phyloP scores from a whole-genome alignment of 352 stramenopile species.

The Globisporangium recalcitrans region DNA sequence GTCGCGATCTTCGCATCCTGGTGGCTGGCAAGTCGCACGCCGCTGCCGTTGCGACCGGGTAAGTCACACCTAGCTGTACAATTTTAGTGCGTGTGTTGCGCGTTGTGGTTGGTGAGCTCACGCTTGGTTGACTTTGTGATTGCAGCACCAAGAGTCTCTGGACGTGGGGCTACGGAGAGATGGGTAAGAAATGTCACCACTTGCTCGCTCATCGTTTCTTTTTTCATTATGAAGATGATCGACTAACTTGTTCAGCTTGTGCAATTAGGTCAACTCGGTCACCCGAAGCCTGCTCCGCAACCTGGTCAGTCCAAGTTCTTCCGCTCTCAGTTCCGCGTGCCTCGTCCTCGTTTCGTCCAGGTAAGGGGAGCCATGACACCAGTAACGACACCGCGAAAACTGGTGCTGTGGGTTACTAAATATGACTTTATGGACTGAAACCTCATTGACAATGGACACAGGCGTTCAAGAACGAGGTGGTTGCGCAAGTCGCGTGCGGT shows the following conservation, averaged over 20 bases:
- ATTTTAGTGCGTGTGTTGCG: not conserved
- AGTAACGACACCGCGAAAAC: not conserved
- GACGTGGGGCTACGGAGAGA: constrained; percentile 73
- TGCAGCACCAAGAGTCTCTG: constrained; percentile 59
- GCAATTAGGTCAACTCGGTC: constrained; percentile 51
- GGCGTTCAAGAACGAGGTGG: constrained; percentile 47
- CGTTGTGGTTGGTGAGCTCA: constrained; percentile 2
- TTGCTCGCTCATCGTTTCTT: not conserved
- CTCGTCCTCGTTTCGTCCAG: constrained; percentile 62
- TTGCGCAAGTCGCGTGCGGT: constrained; percentile 60
- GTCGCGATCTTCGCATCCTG: constrained; percentile 58
- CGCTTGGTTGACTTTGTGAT: not conserved
- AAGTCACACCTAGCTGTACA: not conserved
- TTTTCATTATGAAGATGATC: not conserved
- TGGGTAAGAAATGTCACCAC: constrained; percentile 15
- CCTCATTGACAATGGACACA: constrained; percentile 10
- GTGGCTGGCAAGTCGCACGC: constrained; percentile 57
- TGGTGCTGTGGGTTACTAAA: not conserved
- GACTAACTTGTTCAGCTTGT: not conserved
- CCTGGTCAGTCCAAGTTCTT: constrained; percentile 75
- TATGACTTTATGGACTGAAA: not conserved
- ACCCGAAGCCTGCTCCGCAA: constrained; percentile 43
- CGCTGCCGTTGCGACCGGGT: constrained; percentile 49
- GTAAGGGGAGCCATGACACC: constrained; percentile 17
- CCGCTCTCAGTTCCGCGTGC: constrained; percentile 66